These are phyloP conservation scores for Chamaecrista fasciculata DNA, from an alignment of 306 rosid genomes.

Conservation along the genomic window DNA sequence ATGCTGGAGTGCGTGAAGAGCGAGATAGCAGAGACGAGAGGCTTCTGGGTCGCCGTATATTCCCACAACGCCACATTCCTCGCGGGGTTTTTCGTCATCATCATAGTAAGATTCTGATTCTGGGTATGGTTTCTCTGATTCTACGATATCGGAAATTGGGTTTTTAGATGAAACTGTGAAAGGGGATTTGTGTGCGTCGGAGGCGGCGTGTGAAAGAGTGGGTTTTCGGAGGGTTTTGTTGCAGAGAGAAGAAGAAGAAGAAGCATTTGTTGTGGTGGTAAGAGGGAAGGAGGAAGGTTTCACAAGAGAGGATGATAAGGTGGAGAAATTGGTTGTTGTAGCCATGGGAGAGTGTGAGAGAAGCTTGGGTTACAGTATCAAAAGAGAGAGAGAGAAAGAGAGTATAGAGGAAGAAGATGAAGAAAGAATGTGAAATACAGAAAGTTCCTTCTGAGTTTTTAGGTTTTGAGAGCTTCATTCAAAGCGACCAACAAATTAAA, in stretches of 20 bases:
- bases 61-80: conserved; percentile 92
- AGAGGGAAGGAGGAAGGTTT: conserved; percentile 28
- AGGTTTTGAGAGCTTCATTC: conserved; percentile 29
- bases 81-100: conserved; percentile 72
- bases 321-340: conserved; percentile 33
- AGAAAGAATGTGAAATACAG: background rate
- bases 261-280: conserved; percentile 10
- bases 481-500: background rate
- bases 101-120: background rate
- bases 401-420: background rate
- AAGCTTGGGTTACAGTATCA: background rate
- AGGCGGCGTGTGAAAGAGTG: conserved; percentile 12
- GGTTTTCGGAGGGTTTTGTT: conserved; percentile 37
- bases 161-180: conserved; percentile 27
- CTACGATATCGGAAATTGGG: conserved; percentile 35
- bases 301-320: conserved; percentile 38
- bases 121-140: background rate
- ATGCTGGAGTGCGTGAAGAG: conserved; percentile 92
- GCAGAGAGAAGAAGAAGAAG: conserved; percentile 15
- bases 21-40: conserved; percentile 65
- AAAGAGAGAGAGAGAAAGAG: too few species aligned
- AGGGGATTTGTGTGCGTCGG: conserved; percentile 11
- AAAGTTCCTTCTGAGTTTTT: conserved; percentile 29
- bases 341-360: conserved; percentile 29
- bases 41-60: conserved; percentile 84